Conservation (phyloP, 192 early-diverging fungal species). For the Coemansia sp. region DNA sequence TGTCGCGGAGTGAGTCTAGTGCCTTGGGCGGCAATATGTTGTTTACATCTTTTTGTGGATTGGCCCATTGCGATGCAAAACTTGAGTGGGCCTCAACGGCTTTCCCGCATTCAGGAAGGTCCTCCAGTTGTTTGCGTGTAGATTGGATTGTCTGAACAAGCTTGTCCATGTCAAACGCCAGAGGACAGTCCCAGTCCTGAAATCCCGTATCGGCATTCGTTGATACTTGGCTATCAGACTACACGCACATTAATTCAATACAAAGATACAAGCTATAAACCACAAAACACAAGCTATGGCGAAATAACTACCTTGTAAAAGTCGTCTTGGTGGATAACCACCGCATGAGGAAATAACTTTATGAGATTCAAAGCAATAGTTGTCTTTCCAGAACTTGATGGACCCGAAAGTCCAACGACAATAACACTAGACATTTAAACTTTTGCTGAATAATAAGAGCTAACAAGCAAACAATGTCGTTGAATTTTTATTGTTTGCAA, state of each 20-base stretch:
- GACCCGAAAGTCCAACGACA: constrained; percentile 58
- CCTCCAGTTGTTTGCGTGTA: constrained; percentile 11
- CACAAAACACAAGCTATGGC: too few species aligned
- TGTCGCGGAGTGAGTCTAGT: constrained; percentile 12
- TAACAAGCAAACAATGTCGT: neutral
- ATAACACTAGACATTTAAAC: constrained; percentile 20
- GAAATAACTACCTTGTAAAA: constrained; percentile 60
- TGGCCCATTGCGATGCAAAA: constrained; percentile 52
- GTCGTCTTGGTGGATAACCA: constrained; percentile 73
- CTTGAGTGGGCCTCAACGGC: neutral
- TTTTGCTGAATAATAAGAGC: neutral
- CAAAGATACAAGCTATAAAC: neutral
- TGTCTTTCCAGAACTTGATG: constrained; percentile 74
- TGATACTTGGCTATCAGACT: constrained; percentile 67
- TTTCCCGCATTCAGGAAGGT: neutral
- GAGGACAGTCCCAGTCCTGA: constrained; percentile 80
- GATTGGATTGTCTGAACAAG: constrained; percentile 2
- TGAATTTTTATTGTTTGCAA: neutral
- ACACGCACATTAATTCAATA: constrained; percentile 2
- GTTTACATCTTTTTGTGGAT: constrained; percentile 44
- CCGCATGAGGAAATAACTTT: constrained; percentile 60
- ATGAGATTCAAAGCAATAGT: constrained; percentile 60
- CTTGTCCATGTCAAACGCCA: constrained; percentile 60
- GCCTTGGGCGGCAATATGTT: constrained; percentile 8
- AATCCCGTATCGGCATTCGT: constrained; percentile 56